These are phyloP conservation scores for Chrysanthemum seticuspe DNA, from an alignment of 129 eudicot genomes.

Conservation along the genomic window DNA sequence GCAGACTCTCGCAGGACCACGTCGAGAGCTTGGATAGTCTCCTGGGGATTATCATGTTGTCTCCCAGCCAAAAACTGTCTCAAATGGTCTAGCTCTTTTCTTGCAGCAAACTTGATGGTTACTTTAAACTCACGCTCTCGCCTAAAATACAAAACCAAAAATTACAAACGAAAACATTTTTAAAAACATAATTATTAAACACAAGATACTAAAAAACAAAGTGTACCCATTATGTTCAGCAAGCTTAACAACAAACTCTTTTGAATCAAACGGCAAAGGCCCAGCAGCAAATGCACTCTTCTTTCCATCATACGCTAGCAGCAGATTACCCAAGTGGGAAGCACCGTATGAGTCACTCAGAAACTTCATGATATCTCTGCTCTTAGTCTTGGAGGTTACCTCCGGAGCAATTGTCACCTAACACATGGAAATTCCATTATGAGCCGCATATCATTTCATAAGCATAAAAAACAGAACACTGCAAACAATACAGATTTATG, in stretches of 20 bases:
- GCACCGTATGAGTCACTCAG: neutral
- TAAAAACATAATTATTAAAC: neutral
- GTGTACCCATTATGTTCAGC: neutral
- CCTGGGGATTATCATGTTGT: conserved; percentile 59
- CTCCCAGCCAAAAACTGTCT: conserved; percentile 40
- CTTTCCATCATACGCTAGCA: neutral
- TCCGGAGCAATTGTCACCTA: neutral
- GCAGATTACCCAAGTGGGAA: neutral
- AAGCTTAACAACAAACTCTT: neutral
- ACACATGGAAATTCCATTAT: neutral
- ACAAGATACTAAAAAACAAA: neutral
- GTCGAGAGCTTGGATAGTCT: conserved; percentile 72
- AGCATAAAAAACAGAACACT: too few relatives aligned
- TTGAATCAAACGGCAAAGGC: neutral
- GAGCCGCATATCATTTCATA: too few relatives aligned
- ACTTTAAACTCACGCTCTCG: conserved; percentile 52
- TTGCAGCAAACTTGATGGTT: conserved; percentile 54
- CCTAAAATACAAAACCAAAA: conserved; percentile 27
- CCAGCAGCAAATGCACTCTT: conserved; percentile 14
- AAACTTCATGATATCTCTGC: neutral
- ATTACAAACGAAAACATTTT: neutral
- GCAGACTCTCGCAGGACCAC: conserved; percentile 66
- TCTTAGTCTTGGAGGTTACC: neutral
- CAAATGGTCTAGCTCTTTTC: conserved; percentile 51
- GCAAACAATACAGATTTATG: too few relatives aligned